Conservation (phyloP, 352 stramenopile species). For the Phytophthora citricola region DNA sequence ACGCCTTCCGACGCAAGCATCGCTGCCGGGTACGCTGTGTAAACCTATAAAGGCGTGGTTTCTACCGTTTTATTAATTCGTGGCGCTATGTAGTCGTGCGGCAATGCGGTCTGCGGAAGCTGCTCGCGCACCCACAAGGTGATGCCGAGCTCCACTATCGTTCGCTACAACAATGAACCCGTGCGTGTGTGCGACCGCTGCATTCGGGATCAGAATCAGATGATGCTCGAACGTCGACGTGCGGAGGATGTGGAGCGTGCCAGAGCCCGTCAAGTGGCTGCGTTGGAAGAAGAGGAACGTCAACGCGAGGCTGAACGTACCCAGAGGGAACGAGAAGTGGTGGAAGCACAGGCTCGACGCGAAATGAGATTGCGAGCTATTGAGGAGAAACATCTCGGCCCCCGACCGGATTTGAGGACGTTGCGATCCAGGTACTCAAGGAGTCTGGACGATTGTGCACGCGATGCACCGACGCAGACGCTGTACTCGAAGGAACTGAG, state of each 20-base stretch:
- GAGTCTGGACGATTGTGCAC: conserved; percentile 63
- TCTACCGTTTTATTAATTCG: background rate
- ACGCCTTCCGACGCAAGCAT: conserved; percentile 87
- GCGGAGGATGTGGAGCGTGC: conserved; percentile 76
- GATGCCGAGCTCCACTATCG: conserved; percentile 65
- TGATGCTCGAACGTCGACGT: conserved; percentile 73
- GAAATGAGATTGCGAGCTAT: conserved; percentile 54
- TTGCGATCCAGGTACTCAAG: conserved; percentile 45
- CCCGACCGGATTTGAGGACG: conserved; percentile 52
- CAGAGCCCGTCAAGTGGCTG: conserved; percentile 70
- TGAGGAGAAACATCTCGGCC: conserved; percentile 67
- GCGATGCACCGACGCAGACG: conserved; percentile 29
- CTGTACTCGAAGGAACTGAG: conserved; percentile 53
- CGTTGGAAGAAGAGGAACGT: conserved; percentile 73
- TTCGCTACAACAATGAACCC: conserved; percentile 81
- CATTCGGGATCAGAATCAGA: conserved; percentile 77
- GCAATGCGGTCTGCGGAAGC: conserved; percentile 78
- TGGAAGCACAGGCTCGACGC: conserved; percentile 50
- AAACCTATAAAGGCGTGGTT: no score
- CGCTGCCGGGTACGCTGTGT: conserved; percentile 64
- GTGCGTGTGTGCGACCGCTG: conserved; percentile 85
- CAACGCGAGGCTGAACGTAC: conserved; percentile 58
- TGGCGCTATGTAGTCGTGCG: conserved; percentile 59
- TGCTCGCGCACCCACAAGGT: conserved; percentile 83
- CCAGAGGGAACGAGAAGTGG: conserved; percentile 57